phyloP scores from a whole-genome alignment of 1,284 basidiomycete genomes.

The Cryptococcus neoformans region DNA sequence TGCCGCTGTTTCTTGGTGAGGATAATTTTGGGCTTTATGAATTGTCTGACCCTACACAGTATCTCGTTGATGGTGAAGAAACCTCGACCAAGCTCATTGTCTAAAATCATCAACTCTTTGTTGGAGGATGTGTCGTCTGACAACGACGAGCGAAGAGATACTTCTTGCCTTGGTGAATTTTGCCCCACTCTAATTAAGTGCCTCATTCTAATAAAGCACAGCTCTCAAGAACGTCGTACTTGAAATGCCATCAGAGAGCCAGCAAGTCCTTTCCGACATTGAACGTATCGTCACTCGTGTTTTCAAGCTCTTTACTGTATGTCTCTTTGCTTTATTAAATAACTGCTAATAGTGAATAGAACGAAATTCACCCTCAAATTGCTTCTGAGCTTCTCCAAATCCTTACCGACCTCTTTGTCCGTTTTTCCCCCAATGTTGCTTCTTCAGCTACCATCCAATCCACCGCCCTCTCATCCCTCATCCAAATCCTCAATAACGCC shows the following conservation, averaged over 20 bases:
- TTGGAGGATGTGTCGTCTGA: constrained; percentile 22
- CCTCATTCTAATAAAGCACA: constrained; percentile 36
- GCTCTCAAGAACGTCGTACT: constrained; percentile 92
- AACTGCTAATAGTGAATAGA: constrained; percentile 15
- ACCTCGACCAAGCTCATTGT: constrained; percentile 61
- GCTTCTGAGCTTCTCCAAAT: constrained; percentile 85
- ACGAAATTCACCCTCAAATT: constrained; percentile 73
- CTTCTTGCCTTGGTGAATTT: constrained; percentile 78
- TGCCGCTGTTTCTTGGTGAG: constrained; percentile 87
- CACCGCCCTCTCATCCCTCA: constrained; percentile 66
- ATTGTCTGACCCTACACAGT: constrained; percentile 2
- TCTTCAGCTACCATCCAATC: constrained; percentile 53
- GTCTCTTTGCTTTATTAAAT: constrained; percentile 28
- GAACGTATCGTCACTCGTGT: constrained; percentile 82
- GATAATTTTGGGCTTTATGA: neutral
- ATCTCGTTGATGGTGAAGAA: constrained; percentile 36
- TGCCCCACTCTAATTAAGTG: neutral
- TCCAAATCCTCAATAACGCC: constrained; percentile 68
- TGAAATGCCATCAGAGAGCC: constrained; percentile 76
- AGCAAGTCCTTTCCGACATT: constrained; percentile 73
- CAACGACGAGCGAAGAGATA: constrained; percentile 62
- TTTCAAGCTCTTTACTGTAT: constrained; percentile 70
- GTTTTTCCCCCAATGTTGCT: constrained; percentile 68
- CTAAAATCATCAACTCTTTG: constrained; percentile 75
- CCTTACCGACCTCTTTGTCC: constrained; percentile 81